Percentiles rank a stretch among this genome's conserved stretches.
Conservation (phyloP, 169 alveolate genomes). For the Cryptosporidium sp. region DNA sequence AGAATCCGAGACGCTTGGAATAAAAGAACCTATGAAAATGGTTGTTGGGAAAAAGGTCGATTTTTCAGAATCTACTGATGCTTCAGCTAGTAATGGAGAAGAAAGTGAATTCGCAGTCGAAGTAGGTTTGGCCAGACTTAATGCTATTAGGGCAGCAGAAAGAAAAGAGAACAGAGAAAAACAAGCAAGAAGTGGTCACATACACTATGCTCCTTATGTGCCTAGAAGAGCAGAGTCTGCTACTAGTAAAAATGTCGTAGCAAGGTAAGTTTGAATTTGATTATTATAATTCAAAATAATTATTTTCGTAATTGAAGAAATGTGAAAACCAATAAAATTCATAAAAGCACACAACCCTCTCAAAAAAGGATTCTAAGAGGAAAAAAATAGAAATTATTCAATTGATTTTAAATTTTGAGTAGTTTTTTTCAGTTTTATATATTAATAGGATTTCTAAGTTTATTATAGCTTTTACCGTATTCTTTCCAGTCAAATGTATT, state of each 20-base stretch:
- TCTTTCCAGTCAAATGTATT: not conserved
- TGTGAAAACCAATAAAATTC: not conserved
- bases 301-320: not conserved
- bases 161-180: constrained; percentile 5
- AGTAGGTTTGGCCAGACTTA: not conserved
- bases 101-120: constrained; percentile 20
- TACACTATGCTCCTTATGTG: constrained; percentile 1
- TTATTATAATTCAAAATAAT: not conserved
- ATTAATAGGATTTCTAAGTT: not conserved
- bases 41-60: not conserved
- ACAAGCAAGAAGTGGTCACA: not conserved
- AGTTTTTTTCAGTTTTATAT: not conserved
- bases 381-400: constrained; percentile 1
- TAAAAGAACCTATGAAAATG: not conserved
- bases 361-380: not conserved
- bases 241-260: not conserved
- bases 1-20: not conserved
- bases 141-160: constrained; percentile 33
- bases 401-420: not conserved
- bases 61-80: not conserved
- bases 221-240: not conserved
- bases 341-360: not conserved
- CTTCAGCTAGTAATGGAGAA: constrained; percentile 12
- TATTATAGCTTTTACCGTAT: not conserved
- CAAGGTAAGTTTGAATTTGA: constrained; percentile 5